Percentiles rank a stretch among this genome's conserved stretches.
phyloP scores from a whole-genome alignment of 192 early-diverging fungal species.

The Phycomyces nitens region DNA sequence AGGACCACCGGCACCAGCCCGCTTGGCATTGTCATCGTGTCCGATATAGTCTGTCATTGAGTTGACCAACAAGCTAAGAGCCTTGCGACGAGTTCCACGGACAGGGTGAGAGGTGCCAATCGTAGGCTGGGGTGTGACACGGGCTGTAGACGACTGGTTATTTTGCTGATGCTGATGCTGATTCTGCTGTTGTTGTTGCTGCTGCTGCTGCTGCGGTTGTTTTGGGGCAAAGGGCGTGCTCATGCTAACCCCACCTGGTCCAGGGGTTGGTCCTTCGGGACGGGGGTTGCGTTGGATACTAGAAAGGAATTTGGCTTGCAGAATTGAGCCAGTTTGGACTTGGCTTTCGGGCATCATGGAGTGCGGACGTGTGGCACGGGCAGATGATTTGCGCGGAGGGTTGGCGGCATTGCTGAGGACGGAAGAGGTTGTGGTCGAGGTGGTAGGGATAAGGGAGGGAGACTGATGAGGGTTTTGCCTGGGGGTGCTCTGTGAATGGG shows the following conservation, averaged over 20 bases:
- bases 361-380: background rate
- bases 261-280: background rate
- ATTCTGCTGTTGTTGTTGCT: background rate
- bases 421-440: too few relatives aligned
- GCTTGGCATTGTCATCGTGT: constrained; percentile 2
- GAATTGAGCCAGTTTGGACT: constrained; percentile 15
- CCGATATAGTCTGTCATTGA: constrained; percentile 24
- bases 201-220: background rate
- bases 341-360: background rate
- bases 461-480: background rate
- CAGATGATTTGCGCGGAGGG: background rate
- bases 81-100: constrained; percentile 33
- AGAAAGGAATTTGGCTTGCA: constrained; percentile 34
- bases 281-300: constrained; percentile 24
- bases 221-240: constrained; percentile 20
- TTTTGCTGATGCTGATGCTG: background rate
- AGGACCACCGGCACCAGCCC: background rate
- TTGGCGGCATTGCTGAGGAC: too few relatives aligned
- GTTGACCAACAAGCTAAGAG: constrained; percentile 29
- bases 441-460: too few relatives aligned
- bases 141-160: background rate
- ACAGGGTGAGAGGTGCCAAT: constrained; percentile 6
- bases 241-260: constrained; percentile 13
- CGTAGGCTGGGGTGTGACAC: background rate
- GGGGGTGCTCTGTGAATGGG: background rate